These are phyloP conservation scores for Crithidia fasciculata DNA, from an alignment of 208 protist genomes.

Conservation along the genomic window DNA sequence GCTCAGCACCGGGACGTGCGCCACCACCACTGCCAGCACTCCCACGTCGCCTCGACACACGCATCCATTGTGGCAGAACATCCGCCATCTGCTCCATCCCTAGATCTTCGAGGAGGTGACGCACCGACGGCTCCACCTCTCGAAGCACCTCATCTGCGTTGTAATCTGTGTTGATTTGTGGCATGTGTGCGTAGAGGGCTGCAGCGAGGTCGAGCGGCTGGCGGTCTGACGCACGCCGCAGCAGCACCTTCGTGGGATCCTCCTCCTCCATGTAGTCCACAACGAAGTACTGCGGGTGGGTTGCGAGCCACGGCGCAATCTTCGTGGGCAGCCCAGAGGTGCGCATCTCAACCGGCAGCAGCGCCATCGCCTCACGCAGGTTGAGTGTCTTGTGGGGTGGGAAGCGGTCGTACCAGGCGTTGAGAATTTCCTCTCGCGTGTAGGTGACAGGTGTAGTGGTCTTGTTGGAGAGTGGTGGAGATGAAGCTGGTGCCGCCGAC, in stretches of 20 bases:
- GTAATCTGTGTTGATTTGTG: conserved; percentile 25
- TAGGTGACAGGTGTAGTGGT: conserved; percentile 32
- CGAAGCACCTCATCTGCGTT: conserved; percentile 34
- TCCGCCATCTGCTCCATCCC: conserved; percentile 44
- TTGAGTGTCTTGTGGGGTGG: conserved; percentile 57
- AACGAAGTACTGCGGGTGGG: conserved; percentile 63
- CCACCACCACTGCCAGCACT: neutral
- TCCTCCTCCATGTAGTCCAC: conserved; percentile 63
- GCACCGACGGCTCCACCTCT: conserved; percentile 40
- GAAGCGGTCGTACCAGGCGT: conserved; percentile 78
- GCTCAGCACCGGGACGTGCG: neutral
- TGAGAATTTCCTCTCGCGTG: conserved; percentile 65
- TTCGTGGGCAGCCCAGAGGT: conserved; percentile 47
- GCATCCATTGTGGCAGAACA: conserved; percentile 66
- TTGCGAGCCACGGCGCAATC: conserved; percentile 64
- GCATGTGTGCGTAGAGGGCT: conserved; percentile 57
- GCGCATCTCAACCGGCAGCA: conserved; percentile 62
- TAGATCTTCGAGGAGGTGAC: conserved; percentile 40
- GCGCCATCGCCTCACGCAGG: conserved; percentile 52
- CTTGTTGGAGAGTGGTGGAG: neutral
- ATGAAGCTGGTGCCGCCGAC: neutral
- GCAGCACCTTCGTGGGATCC: conserved; percentile 49
- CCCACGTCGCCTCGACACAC: conserved; percentile 20
- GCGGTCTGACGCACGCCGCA: conserved; percentile 65
- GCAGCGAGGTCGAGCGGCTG: conserved; percentile 70